Percentiles rank a stretch among this genome's conserved stretches.
These are phyloP conservation scores for Mycena amicta DNA, from an alignment of 768 basidiomycete genomes.

Conservation along the genomic window DNA sequence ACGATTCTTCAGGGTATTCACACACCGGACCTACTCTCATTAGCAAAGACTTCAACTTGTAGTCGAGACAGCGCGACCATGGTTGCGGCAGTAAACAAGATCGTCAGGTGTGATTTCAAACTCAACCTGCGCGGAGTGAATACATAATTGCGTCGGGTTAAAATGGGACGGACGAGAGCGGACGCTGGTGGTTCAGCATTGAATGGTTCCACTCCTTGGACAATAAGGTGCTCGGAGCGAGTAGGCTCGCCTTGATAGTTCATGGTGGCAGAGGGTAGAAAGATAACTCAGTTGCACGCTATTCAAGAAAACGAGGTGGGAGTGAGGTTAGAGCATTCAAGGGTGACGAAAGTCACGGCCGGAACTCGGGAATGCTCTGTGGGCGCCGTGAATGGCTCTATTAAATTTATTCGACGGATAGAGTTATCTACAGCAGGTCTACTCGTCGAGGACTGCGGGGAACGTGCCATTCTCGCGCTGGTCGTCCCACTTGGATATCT, in stretches of 20 bases:
- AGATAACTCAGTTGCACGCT: background rate
- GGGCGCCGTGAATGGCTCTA: background rate
- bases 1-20: slow-evolving; percentile 49
- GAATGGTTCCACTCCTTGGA: slow-evolving; percentile 55
- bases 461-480: slow-evolving; percentile 93
- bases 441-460: slow-evolving; percentile 79
- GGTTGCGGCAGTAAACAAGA: slow-evolving; percentile 73
- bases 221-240: slow-evolving; percentile 48
- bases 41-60: too few species aligned
- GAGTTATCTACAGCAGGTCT: slow-evolving; percentile 6
- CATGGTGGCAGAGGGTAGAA: slow-evolving; percentile 33
- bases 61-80: too few species aligned
- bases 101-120: slow-evolving; percentile 63
- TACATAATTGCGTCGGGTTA: background rate
- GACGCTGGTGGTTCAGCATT: slow-evolving; percentile 69
- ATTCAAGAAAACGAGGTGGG: background rate
- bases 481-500: slow-evolving; percentile 92
- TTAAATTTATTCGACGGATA: background rate
- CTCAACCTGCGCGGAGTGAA: slow-evolving; percentile 23
- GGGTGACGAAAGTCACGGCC: too few species aligned
- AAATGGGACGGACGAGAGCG: slow-evolving; percentile 43
- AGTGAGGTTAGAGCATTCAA: background rate
- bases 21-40: too few species aligned
- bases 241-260: slow-evolving; percentile 50
- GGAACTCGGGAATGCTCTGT: too few species aligned